Evolutionary conservation across 345 rosid genomes (phyloP), one percentile per base, ranked within the genome.

Genomic region (Kernera saxatilis): DNA sequence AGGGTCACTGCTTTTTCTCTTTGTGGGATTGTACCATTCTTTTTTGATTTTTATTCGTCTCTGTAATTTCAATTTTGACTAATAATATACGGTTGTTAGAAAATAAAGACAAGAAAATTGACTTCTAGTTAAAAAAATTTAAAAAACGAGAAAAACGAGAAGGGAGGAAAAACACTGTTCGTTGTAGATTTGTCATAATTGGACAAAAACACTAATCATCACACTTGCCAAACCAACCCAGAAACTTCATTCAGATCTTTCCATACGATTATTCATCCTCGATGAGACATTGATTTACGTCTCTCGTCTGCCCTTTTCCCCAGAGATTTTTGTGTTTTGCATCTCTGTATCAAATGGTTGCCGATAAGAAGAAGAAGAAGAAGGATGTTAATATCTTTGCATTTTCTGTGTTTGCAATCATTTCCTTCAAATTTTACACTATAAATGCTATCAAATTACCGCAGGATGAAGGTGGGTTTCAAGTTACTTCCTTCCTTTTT

Each of bases 401-500:
- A 15, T 74, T 81, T 59, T 71, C 72, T 66, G 72, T 79, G 70
- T 43, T 74, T 72, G 79, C 80, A 5, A 18, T 83, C 69, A 51
- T 74, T 67, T 88, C 79, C 82, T 80, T 82, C 53, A 30, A 33
- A 45, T 53, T 82, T 79, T 72, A 72, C 62, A 63, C 61, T 30
- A 30, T 81, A 49, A 72, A 71, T 33, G 84, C 79, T 55, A 4
- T 72, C 48, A 82, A 76, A 77, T 69, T 89, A 75, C 86, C 86
- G 6, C 79, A 81, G 40, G 75, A 72, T 26, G 92, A 85, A 84
- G 92, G 95, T 84, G 21, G 26, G 82, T 75, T 62, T 52, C 64
- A 61, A 29, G 36, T 64, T 45, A 14, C 4, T 46, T 66, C 22
- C 49, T 69, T 65, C 22, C 15, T 1, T 8, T 10, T 2, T 21